Evolutionary conservation across 176 grass and related monocot species (phyloP), one percentile per base, ranked within the genome.

Genomic region (Poa annua): DNA sequence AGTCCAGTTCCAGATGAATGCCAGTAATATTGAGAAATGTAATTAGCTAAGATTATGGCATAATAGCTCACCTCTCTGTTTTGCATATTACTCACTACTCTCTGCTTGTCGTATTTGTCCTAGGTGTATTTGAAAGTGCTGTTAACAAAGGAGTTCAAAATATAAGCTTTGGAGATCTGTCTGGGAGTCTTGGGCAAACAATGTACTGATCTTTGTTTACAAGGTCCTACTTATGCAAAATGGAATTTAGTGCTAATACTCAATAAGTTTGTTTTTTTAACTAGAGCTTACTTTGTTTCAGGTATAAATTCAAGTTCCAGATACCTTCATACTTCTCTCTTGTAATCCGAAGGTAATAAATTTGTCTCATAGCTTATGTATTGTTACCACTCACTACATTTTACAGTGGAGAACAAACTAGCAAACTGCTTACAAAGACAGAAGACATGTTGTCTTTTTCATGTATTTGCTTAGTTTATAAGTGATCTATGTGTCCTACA

Each of bases 301-400:
- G 96, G 96, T 98, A 95, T 86, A 98, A 93, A 93, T 98, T 95
- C 85, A 98, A 95, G 86, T 98, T 98, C 74, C 92, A 80, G 80
- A 95, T 98, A 90, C 96, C 96, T 72, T 98, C 96, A 33, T 98
- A 98, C 80, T 98, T 98, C 81, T 98, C 92, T 66, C 96, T 98
- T 65, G 96, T 98, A 60, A 98, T 98, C 71, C 86, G 96, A 88
- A 98, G 96, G 96, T 98, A 91, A 75, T 45, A 10, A 82, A 19
- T 85, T 71, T 81, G 2, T 55, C 33, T 59, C 19, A 11, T 62
- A 50, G 38, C 17, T 57, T 49, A 51, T 11, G 42, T 74, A 62
- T 49, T 62, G 12, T 26, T 50, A 14, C 47, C 25, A 82, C 42
- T 75, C 7, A 75, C 39, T 50, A 75, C 22, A 57, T 57, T 81